Conservation (phyloP, 257 asterid genomes). For the Datura wrightii region DNA sequence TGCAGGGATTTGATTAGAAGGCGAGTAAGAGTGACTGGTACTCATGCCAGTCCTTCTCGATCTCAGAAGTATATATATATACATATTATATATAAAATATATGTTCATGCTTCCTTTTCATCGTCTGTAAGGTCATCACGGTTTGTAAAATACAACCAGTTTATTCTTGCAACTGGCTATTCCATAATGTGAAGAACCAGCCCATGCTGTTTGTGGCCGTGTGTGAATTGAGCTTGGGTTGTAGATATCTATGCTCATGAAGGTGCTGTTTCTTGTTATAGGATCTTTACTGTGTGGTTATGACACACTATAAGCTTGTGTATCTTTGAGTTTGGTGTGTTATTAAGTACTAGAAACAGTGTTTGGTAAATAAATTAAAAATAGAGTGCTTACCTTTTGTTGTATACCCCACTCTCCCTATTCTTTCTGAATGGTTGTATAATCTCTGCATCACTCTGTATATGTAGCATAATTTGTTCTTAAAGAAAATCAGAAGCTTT, state of each 20-base stretch:
- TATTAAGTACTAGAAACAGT: neutral
- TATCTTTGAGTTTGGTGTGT: slow-evolving; percentile 22
- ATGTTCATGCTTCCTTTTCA: slow-evolving; percentile 29
- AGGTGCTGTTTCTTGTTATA: slow-evolving; percentile 38
- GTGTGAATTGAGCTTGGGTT: slow-evolving; percentile 49
- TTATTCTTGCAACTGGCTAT: neutral
- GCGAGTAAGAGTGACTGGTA: slow-evolving; percentile 52
- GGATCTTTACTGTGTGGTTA: slow-evolving; percentile 34
- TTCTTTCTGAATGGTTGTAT: neutral
- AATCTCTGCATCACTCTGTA: neutral
- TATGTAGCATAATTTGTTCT: neutral
- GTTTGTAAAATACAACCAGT: slow-evolving; percentile 6
- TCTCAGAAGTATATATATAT: slow-evolving; percentile 41
- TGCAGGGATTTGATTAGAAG: slow-evolving; percentile 37
- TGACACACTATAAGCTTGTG: neutral
- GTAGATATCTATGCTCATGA: slow-evolving; percentile 56
- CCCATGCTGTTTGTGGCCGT: slow-evolving; percentile 36
- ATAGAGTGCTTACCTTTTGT: slow-evolving; percentile 9
- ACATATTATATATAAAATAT: slow-evolving; percentile 11
- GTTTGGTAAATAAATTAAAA: neutral
- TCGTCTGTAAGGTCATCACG: slow-evolving; percentile 17
- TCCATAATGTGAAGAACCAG: slow-evolving; percentile 36
- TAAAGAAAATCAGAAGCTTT: neutral
- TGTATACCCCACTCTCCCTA: neutral
- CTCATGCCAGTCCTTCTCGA: slow-evolving; percentile 44